A percentile compares a stretch with the other conserved stretches of the same genome.
Evolutionary conservation across 805 yeast genomes (phyloP).

Genomic region (Martiniozyma abietophila): DNA sequence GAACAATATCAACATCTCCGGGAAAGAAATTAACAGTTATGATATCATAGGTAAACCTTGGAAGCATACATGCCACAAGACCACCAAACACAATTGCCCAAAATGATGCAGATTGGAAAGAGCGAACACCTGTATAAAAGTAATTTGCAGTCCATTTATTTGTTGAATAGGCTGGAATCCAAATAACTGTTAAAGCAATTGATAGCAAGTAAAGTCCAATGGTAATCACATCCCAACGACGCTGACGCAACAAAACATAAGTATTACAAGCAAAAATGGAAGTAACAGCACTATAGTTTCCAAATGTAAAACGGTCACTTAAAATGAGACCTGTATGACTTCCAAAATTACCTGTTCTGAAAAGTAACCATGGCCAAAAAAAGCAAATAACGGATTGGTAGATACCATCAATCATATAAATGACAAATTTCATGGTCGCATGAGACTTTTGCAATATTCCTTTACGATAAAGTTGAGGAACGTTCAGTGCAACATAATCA

Average conservation of each 20-base stretch:
- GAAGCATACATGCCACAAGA: conserved; percentile 44
- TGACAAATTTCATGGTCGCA: conserved; percentile 49
- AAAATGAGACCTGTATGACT: conserved; percentile 39
- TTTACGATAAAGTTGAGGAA: conserved; percentile 60
- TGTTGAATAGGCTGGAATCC: conserved; percentile 77
- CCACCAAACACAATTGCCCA: conserved; percentile 61
- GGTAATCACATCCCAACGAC: conserved; percentile 72
- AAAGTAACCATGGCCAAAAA: conserved; percentile 57
- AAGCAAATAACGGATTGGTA: conserved; percentile 64
- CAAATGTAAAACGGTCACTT: conserved; percentile 66
- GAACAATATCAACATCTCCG: conserved; percentile 57
- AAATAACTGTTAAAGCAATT: conserved; percentile 48
- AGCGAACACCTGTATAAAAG: conserved; percentile 54
- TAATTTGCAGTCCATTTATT: conserved; percentile 42
- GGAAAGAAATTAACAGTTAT: conserved; percentile 47
- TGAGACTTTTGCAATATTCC: conserved; percentile 61
- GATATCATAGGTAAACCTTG: conserved; percentile 48
- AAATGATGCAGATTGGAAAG: conserved; percentile 50
- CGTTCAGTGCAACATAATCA: conserved; percentile 52
- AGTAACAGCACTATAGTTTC: conserved; percentile 50
- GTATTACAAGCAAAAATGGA: conserved; percentile 57
- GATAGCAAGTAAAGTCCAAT: conserved; percentile 44
- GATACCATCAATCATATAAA: conserved; percentile 59
- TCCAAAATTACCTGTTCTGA: conserved; percentile 35
- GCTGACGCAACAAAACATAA: conserved; percentile 58